Conservation (phyloP, 148 eudicot genomes). For the Agrostemma githago region DNA sequence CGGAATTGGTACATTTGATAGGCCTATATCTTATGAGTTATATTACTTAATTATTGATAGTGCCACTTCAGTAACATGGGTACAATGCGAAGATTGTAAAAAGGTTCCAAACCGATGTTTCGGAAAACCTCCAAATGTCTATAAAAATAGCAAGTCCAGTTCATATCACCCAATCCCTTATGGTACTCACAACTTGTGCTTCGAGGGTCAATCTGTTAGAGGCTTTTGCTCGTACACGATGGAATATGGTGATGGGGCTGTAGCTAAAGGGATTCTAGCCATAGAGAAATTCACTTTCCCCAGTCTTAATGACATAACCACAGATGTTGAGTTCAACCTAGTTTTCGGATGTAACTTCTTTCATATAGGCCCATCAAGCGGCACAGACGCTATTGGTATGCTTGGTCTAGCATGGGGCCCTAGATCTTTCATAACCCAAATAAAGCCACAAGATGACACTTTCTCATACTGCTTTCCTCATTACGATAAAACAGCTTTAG, state of each 20-base stretch:
- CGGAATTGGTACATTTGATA: too few species aligned
- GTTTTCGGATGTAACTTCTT: constrained; percentile 3
- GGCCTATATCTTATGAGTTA: too few species aligned
- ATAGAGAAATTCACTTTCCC: constrained; percentile 9
- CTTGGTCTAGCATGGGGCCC: constrained; percentile 16
- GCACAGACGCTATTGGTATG: neutral
- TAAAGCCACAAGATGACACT: neutral
- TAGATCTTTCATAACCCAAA: neutral
- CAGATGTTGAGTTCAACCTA: neutral
- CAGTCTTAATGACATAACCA: neutral
- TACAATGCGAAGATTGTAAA: too few species aligned
- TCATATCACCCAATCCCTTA: constrained; percentile 4
- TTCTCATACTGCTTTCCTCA: constrained; percentile 17
- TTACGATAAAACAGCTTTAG: neutral
- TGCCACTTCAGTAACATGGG: too few species aligned
- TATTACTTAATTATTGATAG: too few species aligned
- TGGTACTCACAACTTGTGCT: neutral
- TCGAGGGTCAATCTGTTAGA: neutral
- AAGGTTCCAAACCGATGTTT: neutral
- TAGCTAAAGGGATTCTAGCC: neutral
- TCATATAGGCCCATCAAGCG: neutral
- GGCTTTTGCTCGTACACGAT: neutral
- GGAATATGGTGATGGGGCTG: neutral
- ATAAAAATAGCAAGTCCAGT: neutral
- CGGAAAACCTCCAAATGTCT: neutral